Percentiles rank a stretch among this genome's conserved stretches.
Conservation (phyloP, 495 filamentous ascomycete genomes). For the Thermochaetoides thermophila region DNA sequence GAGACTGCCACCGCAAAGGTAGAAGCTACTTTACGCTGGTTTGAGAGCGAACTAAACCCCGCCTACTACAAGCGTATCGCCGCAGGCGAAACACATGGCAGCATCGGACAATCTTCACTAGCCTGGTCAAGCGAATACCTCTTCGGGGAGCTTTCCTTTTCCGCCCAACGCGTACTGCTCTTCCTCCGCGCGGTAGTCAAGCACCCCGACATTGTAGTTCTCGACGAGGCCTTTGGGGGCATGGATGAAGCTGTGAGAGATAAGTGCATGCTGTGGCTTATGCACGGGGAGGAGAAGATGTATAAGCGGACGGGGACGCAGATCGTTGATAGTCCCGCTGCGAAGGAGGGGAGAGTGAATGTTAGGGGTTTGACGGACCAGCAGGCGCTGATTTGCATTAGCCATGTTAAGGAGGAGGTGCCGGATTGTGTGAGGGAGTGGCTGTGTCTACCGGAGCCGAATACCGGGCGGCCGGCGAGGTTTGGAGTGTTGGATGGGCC, state of each 20-base stretch:
- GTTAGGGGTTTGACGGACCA: constrained; percentile 41
- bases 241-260: constrained; percentile 72
- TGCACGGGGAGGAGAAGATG: constrained; percentile 37
- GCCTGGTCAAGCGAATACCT: constrained; percentile 53
- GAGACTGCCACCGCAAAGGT: constrained; percentile 39
- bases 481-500: constrained; percentile 43
- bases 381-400: constrained; percentile 75
- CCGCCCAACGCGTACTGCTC: constrained; percentile 67
- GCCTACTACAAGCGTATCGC: background rate
- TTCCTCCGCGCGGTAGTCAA: constrained; percentile 77
- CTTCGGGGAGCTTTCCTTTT: constrained; percentile 64
- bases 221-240: constrained; percentile 87
- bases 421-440: constrained; percentile 64
- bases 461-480: constrained; percentile 37
- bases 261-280: constrained; percentile 68
- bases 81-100: background rate
- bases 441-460: constrained; percentile 61
- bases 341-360: constrained; percentile 23
- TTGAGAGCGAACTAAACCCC: constrained; percentile 58
- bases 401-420: constrained; percentile 81
- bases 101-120: constrained; percentile 15
- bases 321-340: constrained; percentile 28
- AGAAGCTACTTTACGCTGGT: constrained; percentile 54
- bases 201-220: constrained; percentile 71
- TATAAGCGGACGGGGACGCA: constrained; percentile 10